These are phyloP conservation scores for Debaryomyces maramus DNA, from an alignment of 805 yeast genomes.

Conservation along the genomic window DNA sequence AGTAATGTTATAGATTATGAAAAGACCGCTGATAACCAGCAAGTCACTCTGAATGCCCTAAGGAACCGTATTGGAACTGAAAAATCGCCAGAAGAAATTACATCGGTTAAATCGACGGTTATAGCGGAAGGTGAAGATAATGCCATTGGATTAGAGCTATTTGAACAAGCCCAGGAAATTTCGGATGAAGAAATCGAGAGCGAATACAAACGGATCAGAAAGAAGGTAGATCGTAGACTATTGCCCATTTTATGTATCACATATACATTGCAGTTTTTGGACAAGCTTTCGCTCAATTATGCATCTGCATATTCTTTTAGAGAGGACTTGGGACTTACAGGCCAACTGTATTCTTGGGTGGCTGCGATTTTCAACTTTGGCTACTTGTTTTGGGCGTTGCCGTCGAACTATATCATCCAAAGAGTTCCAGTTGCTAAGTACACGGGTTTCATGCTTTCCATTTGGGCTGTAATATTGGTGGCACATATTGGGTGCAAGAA, in stretches of 20 bases:
- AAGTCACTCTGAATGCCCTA: no score
- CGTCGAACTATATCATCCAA: conserved; percentile 22
- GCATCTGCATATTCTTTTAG: conserved; percentile 22
- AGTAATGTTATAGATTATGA: no score
- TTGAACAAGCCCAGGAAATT: conserved; percentile 28
- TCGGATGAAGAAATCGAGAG: conserved; percentile 26
- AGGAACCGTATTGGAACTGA: no score
- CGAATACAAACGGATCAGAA: conserved; percentile 22
- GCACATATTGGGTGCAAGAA: conserved; percentile 31
- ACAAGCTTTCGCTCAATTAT: conserved; percentile 25
- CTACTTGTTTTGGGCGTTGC: conserved; percentile 20
- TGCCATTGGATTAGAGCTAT: conserved; percentile 23
- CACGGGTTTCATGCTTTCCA: conserved; percentile 15
- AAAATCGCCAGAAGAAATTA: not conserved
- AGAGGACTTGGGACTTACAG: conserved; percentile 21
- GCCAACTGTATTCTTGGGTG: conserved; percentile 26
- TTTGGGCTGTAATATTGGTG: conserved; percentile 23
- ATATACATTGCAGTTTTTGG: conserved; percentile 25
- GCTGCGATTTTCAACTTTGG: conserved; percentile 31
- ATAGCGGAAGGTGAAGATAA: conserved; percentile 3
- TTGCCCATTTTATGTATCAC: conserved; percentile 28
- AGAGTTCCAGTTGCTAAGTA: conserved; percentile 20
- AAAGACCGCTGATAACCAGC: no score
- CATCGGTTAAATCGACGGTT: not conserved
- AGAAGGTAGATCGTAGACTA: conserved; percentile 35